Conservation (phyloP, 2,329 filamentous ascomycete genomes). For the Celoporthe dispersa region DNA sequence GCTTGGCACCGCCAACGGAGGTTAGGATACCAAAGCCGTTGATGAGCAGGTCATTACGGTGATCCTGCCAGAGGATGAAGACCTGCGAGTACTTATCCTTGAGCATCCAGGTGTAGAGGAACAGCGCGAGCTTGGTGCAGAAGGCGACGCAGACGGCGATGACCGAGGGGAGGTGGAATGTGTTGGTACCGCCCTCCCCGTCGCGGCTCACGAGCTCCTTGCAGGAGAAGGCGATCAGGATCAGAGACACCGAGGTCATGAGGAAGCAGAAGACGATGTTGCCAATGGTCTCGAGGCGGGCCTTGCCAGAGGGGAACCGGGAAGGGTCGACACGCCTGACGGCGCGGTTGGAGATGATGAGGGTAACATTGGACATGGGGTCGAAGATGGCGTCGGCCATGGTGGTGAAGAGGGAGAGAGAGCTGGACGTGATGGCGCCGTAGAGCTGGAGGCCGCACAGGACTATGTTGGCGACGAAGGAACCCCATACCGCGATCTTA, state of each 20-base stretch:
- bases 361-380: conserved; percentile 82
- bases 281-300: conserved; percentile 90
- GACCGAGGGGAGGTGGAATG: conserved; percentile 80
- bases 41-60: conserved; percentile 96
- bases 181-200: conserved; percentile 56
- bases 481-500: conserved; percentile 68
- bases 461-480: conserved; percentile 79
- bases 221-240: conserved; percentile 87
- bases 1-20: conserved; percentile 85
- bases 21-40: conserved; percentile 93
- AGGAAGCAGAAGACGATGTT: conserved; percentile 97
- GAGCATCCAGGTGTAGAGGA: conserved; percentile 90
- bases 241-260: conserved; percentile 90
- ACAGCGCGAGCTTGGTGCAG: conserved; percentile 78
- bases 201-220: conserved; percentile 66
- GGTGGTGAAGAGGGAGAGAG: conserved; percentile 95
- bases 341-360: conserved; percentile 86
- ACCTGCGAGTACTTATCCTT: conserved; percentile 92
- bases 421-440: conserved; percentile 82
- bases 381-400: conserved; percentile 97
- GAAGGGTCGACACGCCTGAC: conserved; percentile 84
- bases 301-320: conserved; percentile 89
- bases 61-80: conserved; percentile 92
- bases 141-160: conserved; percentile 87
- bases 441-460: conserved; percentile 85